These are phyloP conservation scores for Fusarium denticulatum DNA, from an alignment of 2,329 filamentous ascomycete species.

Conservation along the genomic window DNA sequence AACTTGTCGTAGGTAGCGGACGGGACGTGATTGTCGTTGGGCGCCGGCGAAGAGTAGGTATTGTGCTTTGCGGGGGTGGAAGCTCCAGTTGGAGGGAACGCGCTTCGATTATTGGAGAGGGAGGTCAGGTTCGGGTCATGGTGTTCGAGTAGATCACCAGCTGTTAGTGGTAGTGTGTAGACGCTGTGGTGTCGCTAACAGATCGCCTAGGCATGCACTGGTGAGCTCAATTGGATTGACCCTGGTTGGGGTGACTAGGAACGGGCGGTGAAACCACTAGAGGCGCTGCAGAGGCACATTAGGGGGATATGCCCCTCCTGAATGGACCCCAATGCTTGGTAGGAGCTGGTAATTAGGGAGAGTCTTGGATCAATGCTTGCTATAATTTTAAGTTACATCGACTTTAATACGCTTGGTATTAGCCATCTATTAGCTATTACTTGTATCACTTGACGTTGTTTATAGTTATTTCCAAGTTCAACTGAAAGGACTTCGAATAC, in stretches of 20 bases:
- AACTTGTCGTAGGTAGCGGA: constrained; percentile 28
- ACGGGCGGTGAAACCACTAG: constrained; percentile 37
- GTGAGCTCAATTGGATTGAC: constrained; percentile 12
- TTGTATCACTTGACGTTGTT: too few relatives aligned
- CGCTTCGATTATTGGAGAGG: constrained; percentile 40
- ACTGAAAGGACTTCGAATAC: not conserved
- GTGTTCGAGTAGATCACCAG: not conserved
- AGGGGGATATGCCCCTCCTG: constrained; percentile 34
- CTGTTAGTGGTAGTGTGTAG: constrained; percentile 23
- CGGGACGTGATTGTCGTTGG: constrained; percentile 35
- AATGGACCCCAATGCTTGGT: constrained; percentile 10
- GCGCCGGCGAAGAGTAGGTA: constrained; percentile 39
- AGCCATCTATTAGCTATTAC: not conserved
- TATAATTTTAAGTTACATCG: not conserved
- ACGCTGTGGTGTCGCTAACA: constrained; percentile 19
- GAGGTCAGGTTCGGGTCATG: constrained; percentile 18
- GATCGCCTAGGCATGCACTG: not conserved
- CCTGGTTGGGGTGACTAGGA: constrained; percentile 23
- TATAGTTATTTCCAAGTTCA: not conserved
- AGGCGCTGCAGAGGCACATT: constrained; percentile 23
- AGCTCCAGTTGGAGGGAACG: constrained; percentile 36
- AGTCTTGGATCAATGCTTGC: constrained; percentile 9
- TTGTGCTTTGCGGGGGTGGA: constrained; percentile 43
- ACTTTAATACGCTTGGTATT: not conserved
- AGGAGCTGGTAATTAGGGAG: constrained; percentile 12